Evolutionary conservation across 768 basidiomycete genomes (phyloP), one percentile per base, ranked within the genome.

Genomic region (Mrakia hoshinonis): DNA sequence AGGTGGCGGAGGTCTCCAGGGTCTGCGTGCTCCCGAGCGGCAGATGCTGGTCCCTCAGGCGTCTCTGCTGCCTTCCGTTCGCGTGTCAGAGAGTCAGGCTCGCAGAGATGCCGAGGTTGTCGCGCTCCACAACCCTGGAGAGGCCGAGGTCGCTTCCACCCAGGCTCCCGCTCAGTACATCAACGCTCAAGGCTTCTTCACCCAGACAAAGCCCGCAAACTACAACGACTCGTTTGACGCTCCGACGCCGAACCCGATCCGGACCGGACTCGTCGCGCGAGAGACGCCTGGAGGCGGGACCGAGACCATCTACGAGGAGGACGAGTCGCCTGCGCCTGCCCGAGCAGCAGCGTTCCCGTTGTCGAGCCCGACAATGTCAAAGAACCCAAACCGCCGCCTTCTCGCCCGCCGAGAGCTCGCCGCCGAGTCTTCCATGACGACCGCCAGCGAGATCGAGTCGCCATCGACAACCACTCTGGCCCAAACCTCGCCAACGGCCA

Each of bases 141-240:
- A 64, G 39, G 26, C 46, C 15, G 74, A 76, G 34, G 58, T n/a
- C 4, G 46, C 47, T 38, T 10, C 65, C 0, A 48, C 55, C 0
- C 65, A 73, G 38, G 73, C 75, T 6, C 74, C 71, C 24, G 55
- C 64, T 52, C 72, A 73, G 47, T 79, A 77, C 54, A 73, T 79
- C 58, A 79, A 79, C 54, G 73, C 75, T 18, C 69, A 74, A 65
- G 78, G 78, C 77, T 79, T 26, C 67, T 76, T 70, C 26, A 7
- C n/a, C 18, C 29, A 34, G 22, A 12, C 3, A 7, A 58, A 9
- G 31, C 26, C 29, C 20, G 5, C 26, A 38, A 26, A 36, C 31
- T 34, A 13, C 3, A 61, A 7, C 52, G 24, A 20, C 29, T 46
- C 2, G 6, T 38, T 18, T 48, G 36, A 39, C 36, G 61, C 26